Evolutionary conservation across 768 basidiomycete species (phyloP).

Genomic region (Panus rudis): DNA sequence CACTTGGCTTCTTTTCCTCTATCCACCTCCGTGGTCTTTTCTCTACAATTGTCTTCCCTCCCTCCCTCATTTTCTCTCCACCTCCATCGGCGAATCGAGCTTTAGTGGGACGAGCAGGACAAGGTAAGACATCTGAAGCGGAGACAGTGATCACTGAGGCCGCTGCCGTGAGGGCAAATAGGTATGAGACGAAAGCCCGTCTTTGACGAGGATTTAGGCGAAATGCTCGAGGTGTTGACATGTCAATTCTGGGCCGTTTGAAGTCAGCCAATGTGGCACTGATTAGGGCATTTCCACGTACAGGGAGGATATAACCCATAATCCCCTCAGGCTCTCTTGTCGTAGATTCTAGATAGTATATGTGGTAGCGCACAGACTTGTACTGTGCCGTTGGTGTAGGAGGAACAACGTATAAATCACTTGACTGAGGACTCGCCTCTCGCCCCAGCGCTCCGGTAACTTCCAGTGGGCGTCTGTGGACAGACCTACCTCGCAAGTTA

Average conservation of each 20-base stretch:
- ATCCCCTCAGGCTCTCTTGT: too few relatives aligned
- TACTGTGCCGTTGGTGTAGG: too few relatives aligned
- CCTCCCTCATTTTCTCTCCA: conserved; percentile 17
- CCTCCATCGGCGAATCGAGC: conserved; percentile 49
- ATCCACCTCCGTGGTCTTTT: conserved; percentile 76
- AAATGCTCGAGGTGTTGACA: conserved; percentile 50
- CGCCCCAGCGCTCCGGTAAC: too few relatives aligned
- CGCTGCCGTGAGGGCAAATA: conserved; percentile 77
- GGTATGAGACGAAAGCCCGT: conserved; percentile 67
- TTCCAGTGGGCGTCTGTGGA: too few relatives aligned
- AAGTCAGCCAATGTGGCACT: neutral
- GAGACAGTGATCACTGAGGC: conserved; percentile 75
- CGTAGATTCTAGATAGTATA: too few relatives aligned
- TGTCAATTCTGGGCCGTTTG: conserved; percentile 28
- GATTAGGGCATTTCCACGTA: too few relatives aligned
- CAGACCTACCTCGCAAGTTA: too few relatives aligned
- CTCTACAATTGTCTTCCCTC: conserved; percentile 35
- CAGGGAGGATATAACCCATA: too few relatives aligned
- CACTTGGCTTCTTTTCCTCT: conserved; percentile 48
- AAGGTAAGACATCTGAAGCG: conserved; percentile 72
- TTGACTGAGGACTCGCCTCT: too few relatives aligned
- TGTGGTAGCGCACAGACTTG: too few relatives aligned
- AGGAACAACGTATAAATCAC: too few relatives aligned
- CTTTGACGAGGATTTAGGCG: conserved; percentile 51
- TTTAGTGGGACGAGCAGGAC: conserved; percentile 61